Evolutionary conservation across 257 asterid species (phyloP).

Genomic region (Echium plantagineum): DNA sequence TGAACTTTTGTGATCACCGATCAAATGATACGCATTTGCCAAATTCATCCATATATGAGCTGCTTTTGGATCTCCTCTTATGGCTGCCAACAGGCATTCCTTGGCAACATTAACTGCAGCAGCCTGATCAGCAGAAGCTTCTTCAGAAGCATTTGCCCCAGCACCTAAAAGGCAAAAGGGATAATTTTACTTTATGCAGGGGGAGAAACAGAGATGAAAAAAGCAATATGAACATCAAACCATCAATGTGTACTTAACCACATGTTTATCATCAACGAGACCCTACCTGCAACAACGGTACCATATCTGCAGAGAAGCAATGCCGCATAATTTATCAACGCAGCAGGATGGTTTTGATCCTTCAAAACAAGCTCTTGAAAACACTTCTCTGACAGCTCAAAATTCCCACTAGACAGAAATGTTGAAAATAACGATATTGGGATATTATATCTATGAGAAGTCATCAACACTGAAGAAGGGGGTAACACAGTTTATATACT

Average conservation of each 20-base stretch:
- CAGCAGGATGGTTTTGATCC: slow-evolving; percentile 93
- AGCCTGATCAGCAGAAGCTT: slow-evolving; percentile 34
- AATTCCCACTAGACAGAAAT: slow-evolving; percentile 46
- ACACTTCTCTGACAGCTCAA: slow-evolving; percentile 79
- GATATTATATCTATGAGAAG: not conserved
- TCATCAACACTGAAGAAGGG: not conserved
- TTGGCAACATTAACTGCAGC: slow-evolving; percentile 65
- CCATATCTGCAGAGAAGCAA: slow-evolving; percentile 73
- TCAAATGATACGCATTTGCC: slow-evolving; percentile 80
- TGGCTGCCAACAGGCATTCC: slow-evolving; percentile 89
- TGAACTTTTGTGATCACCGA: slow-evolving; percentile 71
- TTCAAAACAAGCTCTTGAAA: slow-evolving; percentile 67
- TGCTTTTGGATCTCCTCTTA: slow-evolving; percentile 67
- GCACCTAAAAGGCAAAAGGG: slow-evolving; percentile 40
- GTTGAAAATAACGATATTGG: not conserved
- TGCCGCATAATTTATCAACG: slow-evolving; percentile 82
- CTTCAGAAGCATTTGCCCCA: slow-evolving; percentile 62
- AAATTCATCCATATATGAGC: slow-evolving; percentile 89
- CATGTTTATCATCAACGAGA: not conserved
- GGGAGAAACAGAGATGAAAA: not conserved
- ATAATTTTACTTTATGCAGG: not conserved
- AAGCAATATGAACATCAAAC: not conserved
- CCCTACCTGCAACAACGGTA: slow-evolving; percentile 60
- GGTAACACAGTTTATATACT: not conserved
- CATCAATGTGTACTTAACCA: slow-evolving; percentile 1